Evolutionary conservation across 202 grass and related monocot species (phyloP).

Genomic region (Panicum virgatum): DNA sequence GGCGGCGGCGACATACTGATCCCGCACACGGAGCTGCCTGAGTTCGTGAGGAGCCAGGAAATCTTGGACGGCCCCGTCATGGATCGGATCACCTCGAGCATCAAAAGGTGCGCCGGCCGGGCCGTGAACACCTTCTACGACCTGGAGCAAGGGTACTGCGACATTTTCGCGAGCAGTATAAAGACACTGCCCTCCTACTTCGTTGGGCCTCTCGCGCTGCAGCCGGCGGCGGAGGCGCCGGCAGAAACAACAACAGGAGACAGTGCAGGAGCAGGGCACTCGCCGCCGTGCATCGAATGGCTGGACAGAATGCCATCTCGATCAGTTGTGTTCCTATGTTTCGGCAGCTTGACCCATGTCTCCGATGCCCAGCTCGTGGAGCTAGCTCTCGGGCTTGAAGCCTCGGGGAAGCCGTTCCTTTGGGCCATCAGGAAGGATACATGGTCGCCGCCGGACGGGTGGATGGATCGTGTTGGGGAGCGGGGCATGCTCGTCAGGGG

Average conservation of each 20-base stretch:
- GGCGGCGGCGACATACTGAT: not conserved
- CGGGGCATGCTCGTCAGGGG: slow-evolving; percentile 19
- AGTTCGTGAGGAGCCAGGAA: not conserved
- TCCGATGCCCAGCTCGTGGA: slow-evolving; percentile 16
- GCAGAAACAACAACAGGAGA: too few relatives aligned
- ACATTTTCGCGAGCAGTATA: not conserved
- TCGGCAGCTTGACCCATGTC: slow-evolving; percentile 25
- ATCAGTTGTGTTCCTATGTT: slow-evolving; percentile 36
- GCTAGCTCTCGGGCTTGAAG: slow-evolving; percentile 37
- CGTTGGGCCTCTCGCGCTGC: not conserved
- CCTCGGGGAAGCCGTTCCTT: slow-evolving; percentile 9
- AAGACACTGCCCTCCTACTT: not conserved
- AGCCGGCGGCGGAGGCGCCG: too few relatives aligned
- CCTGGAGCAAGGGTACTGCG: slow-evolving; percentile 33
- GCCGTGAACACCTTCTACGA: slow-evolving; percentile 29
- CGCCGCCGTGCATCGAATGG: slow-evolving; percentile 2
- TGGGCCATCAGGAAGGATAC: slow-evolving; percentile 18
- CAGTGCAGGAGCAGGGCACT: too few relatives aligned
- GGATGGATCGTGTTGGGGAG: slow-evolving; percentile 27
- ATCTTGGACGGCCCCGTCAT: accelerated
- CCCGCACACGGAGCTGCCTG: not conserved
- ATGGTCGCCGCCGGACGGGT: not conserved
- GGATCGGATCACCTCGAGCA: not conserved
- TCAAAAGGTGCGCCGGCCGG: not conserved
- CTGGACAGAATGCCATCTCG: not conserved